Evolutionary conservation across 2,329 filamentous ascomycete genomes (phyloP).

Genomic region (Plenodomus tracheiphilus): DNA sequence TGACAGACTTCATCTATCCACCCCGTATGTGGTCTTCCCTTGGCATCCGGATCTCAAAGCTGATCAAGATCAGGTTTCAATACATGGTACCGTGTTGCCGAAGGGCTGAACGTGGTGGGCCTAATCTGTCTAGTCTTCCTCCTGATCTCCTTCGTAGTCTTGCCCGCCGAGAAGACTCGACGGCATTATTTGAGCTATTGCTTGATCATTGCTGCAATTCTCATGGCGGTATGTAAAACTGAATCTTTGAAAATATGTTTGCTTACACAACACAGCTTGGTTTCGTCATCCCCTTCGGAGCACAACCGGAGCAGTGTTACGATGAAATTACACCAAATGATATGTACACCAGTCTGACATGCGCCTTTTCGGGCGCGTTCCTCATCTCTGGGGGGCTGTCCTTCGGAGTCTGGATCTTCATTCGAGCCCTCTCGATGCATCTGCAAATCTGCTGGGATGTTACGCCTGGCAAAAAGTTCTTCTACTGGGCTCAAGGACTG

Average conservation of each 20-base stretch:
- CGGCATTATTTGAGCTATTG: constrained; percentile 93
- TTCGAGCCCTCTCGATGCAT: constrained; percentile 88
- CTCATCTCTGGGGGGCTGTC: constrained; percentile 84
- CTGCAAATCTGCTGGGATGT: constrained; percentile 98
- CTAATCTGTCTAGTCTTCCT: constrained; percentile 74
- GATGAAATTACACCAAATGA: constrained; percentile 91
- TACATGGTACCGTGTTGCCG: constrained; percentile 66
- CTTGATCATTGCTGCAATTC: constrained; percentile 71
- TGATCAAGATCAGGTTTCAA: constrained; percentile 50
- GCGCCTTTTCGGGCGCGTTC: constrained; percentile 85
- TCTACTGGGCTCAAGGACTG: constrained; percentile 76
- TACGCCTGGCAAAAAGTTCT: constrained; percentile 84
- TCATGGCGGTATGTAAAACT: constrained; percentile 73
- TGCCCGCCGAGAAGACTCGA: constrained; percentile 87
- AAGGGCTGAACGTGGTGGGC: constrained; percentile 79
- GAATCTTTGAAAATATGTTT: neutral
- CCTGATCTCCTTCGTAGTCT: constrained; percentile 73
- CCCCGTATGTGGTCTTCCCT: constrained; percentile 51
- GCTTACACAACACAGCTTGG: constrained; percentile 64
- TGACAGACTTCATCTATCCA: constrained; percentile 74
- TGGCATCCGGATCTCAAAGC: constrained; percentile 9
- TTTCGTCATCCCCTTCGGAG: constrained; percentile 84
- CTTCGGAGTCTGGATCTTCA: constrained; percentile 86
- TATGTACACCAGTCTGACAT: constrained; percentile 80
- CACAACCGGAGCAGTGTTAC: constrained; percentile 78